These are phyloP conservation scores for Gossypium herbaceum DNA, from an alignment of 345 rosid genomes.

Conservation along the genomic window DNA sequence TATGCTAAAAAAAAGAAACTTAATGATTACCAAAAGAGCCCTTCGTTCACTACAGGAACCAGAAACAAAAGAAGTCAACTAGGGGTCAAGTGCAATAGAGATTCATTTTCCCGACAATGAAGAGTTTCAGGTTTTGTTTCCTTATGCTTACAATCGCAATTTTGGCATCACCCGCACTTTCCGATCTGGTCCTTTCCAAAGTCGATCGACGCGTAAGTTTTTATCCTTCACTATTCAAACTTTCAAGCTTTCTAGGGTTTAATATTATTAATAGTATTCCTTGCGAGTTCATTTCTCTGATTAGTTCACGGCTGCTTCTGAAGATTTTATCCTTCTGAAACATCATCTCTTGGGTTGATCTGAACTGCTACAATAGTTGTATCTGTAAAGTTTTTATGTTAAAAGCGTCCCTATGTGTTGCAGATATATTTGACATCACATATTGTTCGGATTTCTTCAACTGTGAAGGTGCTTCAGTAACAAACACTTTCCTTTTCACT, in stretches of 20 bases:
- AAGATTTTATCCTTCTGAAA: not conserved
- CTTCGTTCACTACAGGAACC: too few species aligned
- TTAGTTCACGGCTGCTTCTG: not conserved
- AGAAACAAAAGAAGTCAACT: not conserved
- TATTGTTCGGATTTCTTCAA: conserved; percentile 59
- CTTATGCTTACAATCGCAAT: conserved; percentile 39
- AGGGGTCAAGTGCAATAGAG: not conserved
- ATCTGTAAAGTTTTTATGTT: not conserved
- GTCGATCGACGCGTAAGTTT: conserved; percentile 90
- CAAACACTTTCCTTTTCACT: not conserved
- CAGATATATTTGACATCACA: conserved; percentile 90
- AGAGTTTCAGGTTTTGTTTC: conserved; percentile 30
- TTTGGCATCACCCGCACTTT: conserved; percentile 54
- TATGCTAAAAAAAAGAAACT: too few species aligned
- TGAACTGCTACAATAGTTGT: not conserved
- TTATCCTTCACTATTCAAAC: conserved; percentile 13
- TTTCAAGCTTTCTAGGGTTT: not conserved
- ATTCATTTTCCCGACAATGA: conserved; percentile 24
- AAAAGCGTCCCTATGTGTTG: conserved; percentile 18
- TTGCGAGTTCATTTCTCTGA: not conserved
- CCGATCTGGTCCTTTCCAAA: conserved; percentile 80
- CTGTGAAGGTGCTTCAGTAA: conserved; percentile 54
- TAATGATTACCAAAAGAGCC: too few species aligned
- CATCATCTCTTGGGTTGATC: not conserved
- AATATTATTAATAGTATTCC: not conserved